These are phyloP conservation scores for Cornus controversa DNA, from an alignment of 148 eudicot genomes.

Conservation along the genomic window DNA sequence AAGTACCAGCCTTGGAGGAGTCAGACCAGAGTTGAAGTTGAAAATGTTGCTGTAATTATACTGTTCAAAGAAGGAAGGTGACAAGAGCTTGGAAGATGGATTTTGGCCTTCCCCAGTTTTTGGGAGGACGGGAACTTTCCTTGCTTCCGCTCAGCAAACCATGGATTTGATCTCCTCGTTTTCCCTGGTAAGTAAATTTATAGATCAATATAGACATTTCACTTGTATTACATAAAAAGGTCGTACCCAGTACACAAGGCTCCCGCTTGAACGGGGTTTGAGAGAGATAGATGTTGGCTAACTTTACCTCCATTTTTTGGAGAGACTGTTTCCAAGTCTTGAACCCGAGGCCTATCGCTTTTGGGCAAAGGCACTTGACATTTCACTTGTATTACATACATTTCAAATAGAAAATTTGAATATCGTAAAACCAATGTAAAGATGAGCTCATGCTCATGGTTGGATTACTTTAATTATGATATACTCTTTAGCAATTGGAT, in stretches of 20 bases:
- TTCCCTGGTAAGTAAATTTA: conserved; percentile 36
- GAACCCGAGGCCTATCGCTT: too few relatives aligned
- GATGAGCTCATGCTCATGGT: not conserved
- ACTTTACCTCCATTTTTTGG: too few relatives aligned
- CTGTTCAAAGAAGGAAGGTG: conserved; percentile 63
- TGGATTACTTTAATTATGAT: not conserved
- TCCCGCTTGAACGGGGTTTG: too few relatives aligned
- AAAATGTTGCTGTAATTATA: not conserved
- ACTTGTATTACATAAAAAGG: too few relatives aligned
- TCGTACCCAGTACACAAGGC: too few relatives aligned
- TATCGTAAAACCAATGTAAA: not conserved
- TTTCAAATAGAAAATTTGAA: not conserved
- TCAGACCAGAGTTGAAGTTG: not conserved
- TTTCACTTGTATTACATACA: not conserved
- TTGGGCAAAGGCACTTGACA: too few relatives aligned
- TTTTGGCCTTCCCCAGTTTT: conserved; percentile 53
- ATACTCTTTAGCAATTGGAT: not conserved
- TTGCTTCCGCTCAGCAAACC: conserved; percentile 29
- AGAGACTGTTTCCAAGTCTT: too few relatives aligned
- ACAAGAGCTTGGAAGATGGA: conserved; percentile 75
- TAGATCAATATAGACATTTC: not conserved
- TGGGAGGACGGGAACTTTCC: conserved; percentile 25
- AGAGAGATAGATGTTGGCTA: too few relatives aligned
- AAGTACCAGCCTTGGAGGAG: not conserved
- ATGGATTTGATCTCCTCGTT: conserved; percentile 31